Evolutionary conservation across 2,329 filamentous ascomycete species (phyloP).

Genomic region (Pyrenophora graminea): DNA sequence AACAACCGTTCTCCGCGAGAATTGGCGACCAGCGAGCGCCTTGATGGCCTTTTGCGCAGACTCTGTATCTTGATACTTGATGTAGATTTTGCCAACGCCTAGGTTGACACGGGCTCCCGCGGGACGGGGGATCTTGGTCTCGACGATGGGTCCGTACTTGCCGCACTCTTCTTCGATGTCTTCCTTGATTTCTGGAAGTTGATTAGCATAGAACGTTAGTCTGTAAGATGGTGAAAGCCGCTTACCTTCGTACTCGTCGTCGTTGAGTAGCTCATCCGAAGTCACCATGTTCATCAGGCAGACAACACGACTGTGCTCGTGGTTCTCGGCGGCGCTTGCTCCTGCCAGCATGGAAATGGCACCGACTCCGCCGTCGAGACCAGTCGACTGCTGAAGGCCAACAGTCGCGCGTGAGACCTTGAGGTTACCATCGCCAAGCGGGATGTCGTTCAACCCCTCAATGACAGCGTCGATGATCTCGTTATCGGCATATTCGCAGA

Average conservation of each 20-base stretch:
- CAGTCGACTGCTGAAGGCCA: conserved; percentile 88
- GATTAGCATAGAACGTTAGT: conserved; percentile 7
- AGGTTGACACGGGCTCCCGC: conserved; percentile 79
- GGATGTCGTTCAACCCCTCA: conserved; percentile 90
- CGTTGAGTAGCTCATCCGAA: conserved; percentile 88
- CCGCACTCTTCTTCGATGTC: conserved; percentile 91
- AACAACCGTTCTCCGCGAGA: conserved; percentile 93
- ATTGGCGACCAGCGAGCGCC: conserved; percentile 92
- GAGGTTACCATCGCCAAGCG: conserved; percentile 82
- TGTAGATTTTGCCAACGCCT: conserved; percentile 95
- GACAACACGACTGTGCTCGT: conserved; percentile 81
- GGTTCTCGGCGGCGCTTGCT: conserved; percentile 72
- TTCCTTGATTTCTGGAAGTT: conserved; percentile 83
- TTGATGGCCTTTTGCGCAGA: conserved; percentile 82
- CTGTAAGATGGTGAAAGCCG: conserved; percentile 48
- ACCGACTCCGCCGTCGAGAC: conserved; percentile 93
- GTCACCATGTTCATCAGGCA: conserved; percentile 99
- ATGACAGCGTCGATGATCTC: conserved; percentile 80
- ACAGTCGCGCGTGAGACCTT: conserved; percentile 89
- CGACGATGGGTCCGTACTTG: conserved; percentile 83
- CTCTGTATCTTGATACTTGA: conserved; percentile 84
- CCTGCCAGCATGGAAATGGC: conserved; percentile 98
- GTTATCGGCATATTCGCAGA: conserved; percentile 89
- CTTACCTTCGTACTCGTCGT: conserved; percentile 86
- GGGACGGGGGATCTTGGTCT: conserved; percentile 92